A percentile compares a stretch with the other conserved stretches of the same genome.
Conservation (phyloP, 2,329 filamentous ascomycete genomes). For the Shiraia bambusicola region DNA sequence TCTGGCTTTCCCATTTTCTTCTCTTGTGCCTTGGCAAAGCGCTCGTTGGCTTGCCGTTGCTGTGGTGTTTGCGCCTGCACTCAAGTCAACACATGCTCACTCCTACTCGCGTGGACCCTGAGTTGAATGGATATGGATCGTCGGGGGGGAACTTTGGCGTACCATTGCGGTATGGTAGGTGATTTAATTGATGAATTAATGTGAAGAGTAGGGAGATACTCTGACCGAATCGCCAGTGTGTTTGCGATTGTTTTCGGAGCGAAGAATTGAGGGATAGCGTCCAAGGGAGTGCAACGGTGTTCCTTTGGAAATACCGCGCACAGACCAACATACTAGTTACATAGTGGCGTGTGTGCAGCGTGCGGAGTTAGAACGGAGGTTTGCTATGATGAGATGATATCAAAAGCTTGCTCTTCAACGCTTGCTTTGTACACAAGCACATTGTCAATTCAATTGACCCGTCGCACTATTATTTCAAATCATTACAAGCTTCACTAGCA, state of each 20-base stretch:
- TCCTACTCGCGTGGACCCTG: conserved; percentile 1
- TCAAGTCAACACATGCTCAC: neutral
- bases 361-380: conserved; percentile 29
- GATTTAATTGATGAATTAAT: too few relatives aligned
- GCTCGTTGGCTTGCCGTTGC: conserved; percentile 77
- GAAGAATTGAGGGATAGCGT: too few relatives aligned
- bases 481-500: neutral
- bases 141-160: neutral
- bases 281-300: too few relatives aligned
- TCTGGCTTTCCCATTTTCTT: conserved; percentile 69
- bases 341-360: neutral
- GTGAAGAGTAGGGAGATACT: too few relatives aligned
- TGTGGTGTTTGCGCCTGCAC: conserved; percentile 78
- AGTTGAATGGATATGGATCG: neutral
- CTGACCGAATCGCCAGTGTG: too few relatives aligned
- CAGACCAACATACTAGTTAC: neutral
- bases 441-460: conserved; percentile 6
- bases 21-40: conserved; percentile 74
- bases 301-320: too few relatives aligned
- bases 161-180: neutral
- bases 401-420: neutral
- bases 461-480: neutral
- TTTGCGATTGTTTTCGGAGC: too few relatives aligned
- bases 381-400: conserved; percentile 7
- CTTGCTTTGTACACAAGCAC: conserved; percentile 8